Conservation (phyloP, 208 protist genomes). For the Leishmania mexicana region DNA sequence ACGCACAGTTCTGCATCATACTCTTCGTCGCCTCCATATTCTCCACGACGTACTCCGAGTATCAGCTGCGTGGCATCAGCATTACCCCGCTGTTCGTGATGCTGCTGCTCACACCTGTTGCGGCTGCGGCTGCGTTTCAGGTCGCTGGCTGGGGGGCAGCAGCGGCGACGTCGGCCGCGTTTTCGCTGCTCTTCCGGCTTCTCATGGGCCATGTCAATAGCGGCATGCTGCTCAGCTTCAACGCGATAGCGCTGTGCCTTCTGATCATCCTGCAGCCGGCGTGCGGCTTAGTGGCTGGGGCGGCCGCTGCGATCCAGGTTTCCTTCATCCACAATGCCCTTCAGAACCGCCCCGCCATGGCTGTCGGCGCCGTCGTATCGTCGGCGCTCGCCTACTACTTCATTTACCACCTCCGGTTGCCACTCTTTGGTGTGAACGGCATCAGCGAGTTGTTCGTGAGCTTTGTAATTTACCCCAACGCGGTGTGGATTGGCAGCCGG, state of each 20-base stretch:
- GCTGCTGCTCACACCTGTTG: conserved; percentile 29
- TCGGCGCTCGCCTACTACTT: conserved; percentile 43
- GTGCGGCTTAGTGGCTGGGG: conserved; percentile 50
- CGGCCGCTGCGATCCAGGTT: conserved; percentile 51
- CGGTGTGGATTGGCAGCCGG: conserved; percentile 48
- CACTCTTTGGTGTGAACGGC: conserved; percentile 28
- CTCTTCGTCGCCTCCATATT: conserved; percentile 58
- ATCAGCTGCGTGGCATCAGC: conserved; percentile 44
- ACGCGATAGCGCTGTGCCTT: conserved; percentile 55
- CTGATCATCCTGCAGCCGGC: conserved; percentile 60
- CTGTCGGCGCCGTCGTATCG: conserved; percentile 29
- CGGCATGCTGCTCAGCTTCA: conserved; percentile 53
- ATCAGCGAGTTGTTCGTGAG: conserved; percentile 55
- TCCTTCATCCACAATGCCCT: conserved; percentile 44
- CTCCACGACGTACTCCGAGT: conserved; percentile 59
- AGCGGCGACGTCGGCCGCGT: conserved; percentile 11
- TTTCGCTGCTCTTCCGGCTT: conserved; percentile 17
- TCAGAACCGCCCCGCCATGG: conserved; percentile 9
- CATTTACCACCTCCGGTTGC: conserved; percentile 29
- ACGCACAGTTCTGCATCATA: conserved; percentile 61
- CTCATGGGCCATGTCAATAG: conserved; percentile 15
- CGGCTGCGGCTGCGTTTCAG: conserved; percentile 19
- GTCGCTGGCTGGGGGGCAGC: conserved; percentile 27
- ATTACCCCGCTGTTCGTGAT: conserved; percentile 42
- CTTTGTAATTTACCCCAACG: conserved; percentile 69